phyloP scores from a whole-genome alignment of 352 stramenopile species.

The Globisporangium iwayamae region DNA sequence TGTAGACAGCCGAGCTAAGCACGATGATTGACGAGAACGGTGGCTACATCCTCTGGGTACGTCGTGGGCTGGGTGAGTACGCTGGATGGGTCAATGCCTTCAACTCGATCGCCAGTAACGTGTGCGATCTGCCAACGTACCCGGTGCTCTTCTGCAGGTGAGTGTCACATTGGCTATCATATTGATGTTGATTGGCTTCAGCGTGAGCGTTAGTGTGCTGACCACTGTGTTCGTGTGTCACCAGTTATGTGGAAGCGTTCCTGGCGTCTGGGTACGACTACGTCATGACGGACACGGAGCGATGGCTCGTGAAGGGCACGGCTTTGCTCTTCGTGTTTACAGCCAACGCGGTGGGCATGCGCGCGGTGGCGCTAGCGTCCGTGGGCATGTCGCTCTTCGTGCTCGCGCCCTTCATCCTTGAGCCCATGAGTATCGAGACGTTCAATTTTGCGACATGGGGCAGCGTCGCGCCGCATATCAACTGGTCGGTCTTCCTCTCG shows the following conservation, averaged over 20 bases:
- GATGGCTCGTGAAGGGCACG: slow-evolving; percentile 69
- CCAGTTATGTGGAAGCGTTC: slow-evolving; percentile 78
- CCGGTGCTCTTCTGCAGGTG: slow-evolving; percentile 78
- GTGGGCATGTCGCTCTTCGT: slow-evolving; percentile 84
- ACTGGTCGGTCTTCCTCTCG: slow-evolving; percentile 85
- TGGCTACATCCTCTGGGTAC: slow-evolving; percentile 86
- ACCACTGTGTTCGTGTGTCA: neutral
- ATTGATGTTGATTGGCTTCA: neutral
- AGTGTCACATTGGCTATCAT: neutral
- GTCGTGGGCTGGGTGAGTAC: slow-evolving; percentile 70
- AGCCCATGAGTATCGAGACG: slow-evolving; percentile 65
- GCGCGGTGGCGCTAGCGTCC: slow-evolving; percentile 64
- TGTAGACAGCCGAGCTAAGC: slow-evolving; percentile 70
- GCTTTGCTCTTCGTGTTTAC: slow-evolving; percentile 70
- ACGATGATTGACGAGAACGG: slow-evolving; percentile 86
- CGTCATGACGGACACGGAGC: slow-evolving; percentile 40
- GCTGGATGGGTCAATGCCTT: slow-evolving; percentile 83
- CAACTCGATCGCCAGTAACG: slow-evolving; percentile 82
- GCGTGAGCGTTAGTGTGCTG: neutral
- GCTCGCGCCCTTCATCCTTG: slow-evolving; percentile 72
- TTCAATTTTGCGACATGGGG: slow-evolving; percentile 78
- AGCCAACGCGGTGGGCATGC: slow-evolving; percentile 75
- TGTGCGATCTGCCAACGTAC: slow-evolving; percentile 83
- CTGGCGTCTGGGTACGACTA: slow-evolving; percentile 57
- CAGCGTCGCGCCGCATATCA: slow-evolving; percentile 56